These are phyloP conservation scores for Candida morakotiae DNA, from an alignment of 805 yeast species.

Conservation along the genomic window DNA sequence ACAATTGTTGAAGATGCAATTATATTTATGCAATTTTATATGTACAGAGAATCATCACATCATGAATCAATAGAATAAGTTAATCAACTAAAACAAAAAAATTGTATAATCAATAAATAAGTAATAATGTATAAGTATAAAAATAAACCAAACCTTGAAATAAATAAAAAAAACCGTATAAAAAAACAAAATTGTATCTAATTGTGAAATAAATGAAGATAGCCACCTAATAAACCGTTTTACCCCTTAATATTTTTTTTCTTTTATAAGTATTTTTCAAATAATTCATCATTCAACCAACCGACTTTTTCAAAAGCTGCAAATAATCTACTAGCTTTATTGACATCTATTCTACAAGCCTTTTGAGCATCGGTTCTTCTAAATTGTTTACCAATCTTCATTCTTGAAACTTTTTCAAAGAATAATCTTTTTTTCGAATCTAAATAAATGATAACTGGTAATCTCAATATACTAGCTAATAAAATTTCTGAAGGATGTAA, in stretches of 20 bases:
- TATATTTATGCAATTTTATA: conserved; percentile 64
- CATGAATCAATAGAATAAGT: conserved; percentile 2
- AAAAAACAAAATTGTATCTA: neutral
- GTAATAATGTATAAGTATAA: neutral
- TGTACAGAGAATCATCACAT: conserved; percentile 38
- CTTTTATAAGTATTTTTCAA: conserved; percentile 30
- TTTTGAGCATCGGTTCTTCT: conserved; percentile 97
- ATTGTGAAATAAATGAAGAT: no score
- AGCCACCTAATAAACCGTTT: conserved; percentile 5
- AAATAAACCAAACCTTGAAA: conserved; percentile 3
- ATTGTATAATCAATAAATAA: neutral
- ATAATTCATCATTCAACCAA: conserved; percentile 79
- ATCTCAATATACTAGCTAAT: conserved; percentile 82
- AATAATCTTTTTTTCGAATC: conserved; percentile 70
- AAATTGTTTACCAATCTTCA: conserved; percentile 69
- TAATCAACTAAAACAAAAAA: neutral
- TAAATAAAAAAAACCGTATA: neutral
- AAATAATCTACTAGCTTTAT: conserved; percentile 87
- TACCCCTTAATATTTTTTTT: no score
- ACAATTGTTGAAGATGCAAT: conserved; percentile 67
- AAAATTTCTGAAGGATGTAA: conserved; percentile 90
- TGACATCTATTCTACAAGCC: conserved; percentile 95
- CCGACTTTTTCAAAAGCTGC: conserved; percentile 91
- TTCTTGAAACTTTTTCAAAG: conserved; percentile 79
- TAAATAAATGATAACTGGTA: conserved; percentile 81